Evolutionary conservation across 1,139 yeast genomes (phyloP), one percentile per base, ranked within the genome.

Genomic region (Pichia sp.): DNA sequence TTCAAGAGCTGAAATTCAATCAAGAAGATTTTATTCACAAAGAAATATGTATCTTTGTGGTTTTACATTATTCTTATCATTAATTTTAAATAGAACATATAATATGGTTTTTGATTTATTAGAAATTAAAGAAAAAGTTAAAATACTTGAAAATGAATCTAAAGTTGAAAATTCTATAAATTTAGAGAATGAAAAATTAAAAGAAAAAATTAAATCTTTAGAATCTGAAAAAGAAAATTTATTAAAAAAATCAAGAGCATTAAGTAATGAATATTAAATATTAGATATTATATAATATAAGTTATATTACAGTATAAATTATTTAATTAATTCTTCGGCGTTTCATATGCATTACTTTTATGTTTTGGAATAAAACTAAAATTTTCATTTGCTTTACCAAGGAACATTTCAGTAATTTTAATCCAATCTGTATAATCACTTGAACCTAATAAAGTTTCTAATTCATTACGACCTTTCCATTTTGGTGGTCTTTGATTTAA

Each of bases 31-130:
- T 64, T 88, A 89, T 59, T 87, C 96, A 18, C 98, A 93, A 68
- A 79, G 99, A 67, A 93, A 93, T 69, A 80, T 89, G 84, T 93
- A 93, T 58, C 74, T 93, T 46, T 87, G 96, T 55, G 99, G 99
- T 2, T 88, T 89, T 65, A 88, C 97, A 3, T 72, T 93, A 62
- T 93, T 93, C 62, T 70, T 91, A 59, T 85, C 96, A 2, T 71
- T 88, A 57, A 82, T 88, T 45, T 77, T 89, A 54, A 80, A 82
- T 56, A 76, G 96, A 65, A 88, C 96, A n/a, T 87, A 84, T 60
- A 69, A 78, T 5, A 70, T 89, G 59, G 95, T 87, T 26, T 79
- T 79, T 41, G 94, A 85, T 55, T 71, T 87, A 63, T 66, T 87
- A 49, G 61, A 63, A 32, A 69, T 78, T 35, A 76, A 76, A 61